Conservation (phyloP, 169 alveolate genomes). For the Plasmodium inui region DNA sequence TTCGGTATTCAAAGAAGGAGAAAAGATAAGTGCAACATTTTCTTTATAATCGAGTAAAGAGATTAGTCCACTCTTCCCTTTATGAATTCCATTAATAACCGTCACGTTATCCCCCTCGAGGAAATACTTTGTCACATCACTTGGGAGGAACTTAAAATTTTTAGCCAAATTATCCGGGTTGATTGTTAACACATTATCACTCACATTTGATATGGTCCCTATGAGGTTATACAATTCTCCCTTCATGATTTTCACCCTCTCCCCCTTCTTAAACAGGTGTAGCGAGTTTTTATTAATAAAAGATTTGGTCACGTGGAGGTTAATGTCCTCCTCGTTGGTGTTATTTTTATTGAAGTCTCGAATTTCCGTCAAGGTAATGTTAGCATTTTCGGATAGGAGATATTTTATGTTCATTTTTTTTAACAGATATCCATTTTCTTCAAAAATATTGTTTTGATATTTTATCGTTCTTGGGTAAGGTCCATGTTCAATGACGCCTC, state of each 20-base stretch:
- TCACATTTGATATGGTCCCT: slow-evolving; percentile 82
- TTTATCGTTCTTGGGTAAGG: slow-evolving; percentile 88
- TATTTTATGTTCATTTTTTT: slow-evolving; percentile 84
- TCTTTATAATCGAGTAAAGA: slow-evolving; percentile 82
- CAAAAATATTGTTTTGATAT: slow-evolving; percentile 87
- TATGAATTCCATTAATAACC: slow-evolving; percentile 86
- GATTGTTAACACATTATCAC: slow-evolving; percentile 81
- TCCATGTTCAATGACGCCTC: slow-evolving; percentile 89
- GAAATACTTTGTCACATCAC: slow-evolving; percentile 82
- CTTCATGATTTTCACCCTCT: slow-evolving; percentile 83
- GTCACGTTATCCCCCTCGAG: slow-evolving; percentile 89
- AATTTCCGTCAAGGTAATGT: slow-evolving; percentile 84
- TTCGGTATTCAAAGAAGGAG: slow-evolving; percentile 83
- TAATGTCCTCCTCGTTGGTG: slow-evolving; percentile 77
- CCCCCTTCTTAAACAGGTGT: slow-evolving; percentile 86
- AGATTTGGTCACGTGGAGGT: slow-evolving; percentile 75
- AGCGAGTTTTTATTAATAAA: slow-evolving; percentile 69
- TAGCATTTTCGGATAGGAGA: slow-evolving; percentile 83
- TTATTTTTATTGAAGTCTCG: slow-evolving; percentile 81
- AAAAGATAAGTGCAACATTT: slow-evolving; percentile 82
- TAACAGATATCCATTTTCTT: slow-evolving; percentile 87
- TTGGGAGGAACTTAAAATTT: slow-evolving; percentile 80
- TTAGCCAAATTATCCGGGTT: slow-evolving; percentile 86
- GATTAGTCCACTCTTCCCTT: slow-evolving; percentile 88
- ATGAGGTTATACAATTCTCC: slow-evolving; percentile 86